Evolutionary conservation across 1,284 basidiomycete genomes (phyloP).

Genomic region (Coniferiporia weirii): DNA sequence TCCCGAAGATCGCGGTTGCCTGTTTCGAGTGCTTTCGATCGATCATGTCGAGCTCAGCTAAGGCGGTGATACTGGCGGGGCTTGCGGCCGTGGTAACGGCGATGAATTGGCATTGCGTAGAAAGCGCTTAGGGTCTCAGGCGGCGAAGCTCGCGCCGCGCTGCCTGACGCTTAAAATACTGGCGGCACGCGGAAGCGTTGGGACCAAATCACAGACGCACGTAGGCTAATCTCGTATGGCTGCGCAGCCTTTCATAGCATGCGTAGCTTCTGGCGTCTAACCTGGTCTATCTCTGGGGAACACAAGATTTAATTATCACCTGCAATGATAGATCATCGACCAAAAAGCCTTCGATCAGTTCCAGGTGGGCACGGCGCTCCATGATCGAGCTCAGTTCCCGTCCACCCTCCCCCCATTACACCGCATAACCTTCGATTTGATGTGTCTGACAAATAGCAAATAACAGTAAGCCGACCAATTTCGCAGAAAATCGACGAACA

Average conservation of each 20-base stretch:
- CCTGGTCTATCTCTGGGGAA: too few species aligned
- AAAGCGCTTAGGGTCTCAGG: background rate
- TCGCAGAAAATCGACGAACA: background rate
- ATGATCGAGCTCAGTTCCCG: background rate
- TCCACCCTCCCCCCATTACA: background rate
- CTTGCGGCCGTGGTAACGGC: background rate
- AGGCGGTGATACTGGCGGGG: background rate
- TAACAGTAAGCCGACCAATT: background rate
- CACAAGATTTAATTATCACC: background rate
- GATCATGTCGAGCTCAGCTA: too few species aligned
- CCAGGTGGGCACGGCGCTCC: background rate
- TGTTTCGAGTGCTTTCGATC: too few species aligned
- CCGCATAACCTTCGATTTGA: background rate
- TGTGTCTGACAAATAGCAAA: background rate
- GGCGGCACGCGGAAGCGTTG: background rate
- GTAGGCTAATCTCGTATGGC: background rate
- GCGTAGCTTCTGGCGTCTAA: background rate
- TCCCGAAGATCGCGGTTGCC: too few species aligned
- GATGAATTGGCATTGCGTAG: background rate
- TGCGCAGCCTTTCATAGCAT: background rate
- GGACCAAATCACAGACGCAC: background rate
- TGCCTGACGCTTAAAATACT: background rate
- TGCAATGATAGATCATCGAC: too few species aligned
- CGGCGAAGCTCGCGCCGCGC: background rate
- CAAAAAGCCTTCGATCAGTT: background rate